A percentile compares a stretch with the other conserved stretches of the same genome.
Conservation (phyloP, 352 stramenopile genomes). For the Phytophthora megakarya region DNA sequence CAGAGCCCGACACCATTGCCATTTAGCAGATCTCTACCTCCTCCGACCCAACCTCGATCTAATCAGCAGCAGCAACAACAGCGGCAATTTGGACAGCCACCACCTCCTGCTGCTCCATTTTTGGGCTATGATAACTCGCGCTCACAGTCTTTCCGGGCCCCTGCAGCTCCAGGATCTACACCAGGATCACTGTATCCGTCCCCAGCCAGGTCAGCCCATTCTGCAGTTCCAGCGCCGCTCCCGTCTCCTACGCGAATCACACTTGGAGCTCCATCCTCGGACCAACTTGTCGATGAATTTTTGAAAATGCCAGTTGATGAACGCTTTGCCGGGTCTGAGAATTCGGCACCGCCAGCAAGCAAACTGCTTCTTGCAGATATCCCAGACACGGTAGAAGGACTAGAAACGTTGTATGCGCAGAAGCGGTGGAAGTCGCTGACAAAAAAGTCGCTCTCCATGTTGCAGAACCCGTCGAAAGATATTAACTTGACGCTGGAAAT, state of each 20-base stretch:
- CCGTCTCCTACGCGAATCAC: constrained; percentile 29
- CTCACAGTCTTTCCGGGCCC: constrained; percentile 49
- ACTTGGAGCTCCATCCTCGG: constrained; percentile 36
- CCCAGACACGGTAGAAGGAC: constrained; percentile 54
- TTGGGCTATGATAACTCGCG: constrained; percentile 60
- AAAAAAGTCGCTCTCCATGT: constrained; percentile 75
- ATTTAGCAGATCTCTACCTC: constrained; percentile 22
- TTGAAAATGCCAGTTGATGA: constrained; percentile 55
- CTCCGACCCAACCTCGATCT: constrained; percentile 26
- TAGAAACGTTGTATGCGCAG: constrained; percentile 66
- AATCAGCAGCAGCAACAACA: constrained; percentile 25
- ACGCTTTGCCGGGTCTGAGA: constrained; percentile 28
- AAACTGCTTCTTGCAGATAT: constrained; percentile 63
- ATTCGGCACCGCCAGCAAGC: constrained; percentile 35
- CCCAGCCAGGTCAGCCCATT: constrained; percentile 13
- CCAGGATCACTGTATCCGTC: constrained; percentile 23
- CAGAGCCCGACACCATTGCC: constrained; percentile 37
- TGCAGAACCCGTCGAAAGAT: constrained; percentile 61
- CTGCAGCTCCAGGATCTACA: constrained; percentile 10
- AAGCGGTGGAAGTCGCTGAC: constrained; percentile 78
- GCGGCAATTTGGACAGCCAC: constrained; percentile 46
- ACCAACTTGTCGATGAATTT: constrained; percentile 74
- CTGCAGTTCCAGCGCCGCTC: constrained; percentile 21
- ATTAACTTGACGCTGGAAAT: constrained; percentile 58
- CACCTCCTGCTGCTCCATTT: constrained; percentile 71